Conservation (phyloP, 768 basidiomycete species). For the Fomitopsis serialis region DNA sequence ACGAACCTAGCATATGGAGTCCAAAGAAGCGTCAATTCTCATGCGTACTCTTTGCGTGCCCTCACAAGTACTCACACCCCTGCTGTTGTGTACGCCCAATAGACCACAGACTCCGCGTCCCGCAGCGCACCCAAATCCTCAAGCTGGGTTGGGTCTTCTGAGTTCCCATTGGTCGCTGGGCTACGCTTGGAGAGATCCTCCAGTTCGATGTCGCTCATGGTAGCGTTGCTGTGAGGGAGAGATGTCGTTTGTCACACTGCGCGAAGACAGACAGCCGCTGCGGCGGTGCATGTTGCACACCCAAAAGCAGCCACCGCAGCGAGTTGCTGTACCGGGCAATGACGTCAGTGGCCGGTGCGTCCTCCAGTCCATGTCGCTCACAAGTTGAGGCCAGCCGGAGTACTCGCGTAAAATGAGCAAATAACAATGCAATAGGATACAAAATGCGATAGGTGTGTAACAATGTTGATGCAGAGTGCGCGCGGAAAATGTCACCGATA, state of each 20-base stretch:
- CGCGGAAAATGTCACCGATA: conserved; percentile 1
- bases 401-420: neutral
- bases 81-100: conserved; percentile 37
- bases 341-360: too few relatives aligned
- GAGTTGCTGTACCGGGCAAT: too few relatives aligned
- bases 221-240: too few relatives aligned
- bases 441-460: neutral
- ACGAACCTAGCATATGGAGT: conserved; percentile 13
- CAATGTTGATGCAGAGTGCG: neutral
- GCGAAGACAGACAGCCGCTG: neutral
- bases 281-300: neutral
- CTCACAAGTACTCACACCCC: conserved; percentile 8
- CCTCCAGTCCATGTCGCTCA: too few relatives aligned
- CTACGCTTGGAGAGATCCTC: conserved; percentile 27
- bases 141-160: neutral
- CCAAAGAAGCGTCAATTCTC: conserved; percentile 17
- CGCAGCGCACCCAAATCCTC: neutral
- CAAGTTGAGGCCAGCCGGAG: neutral
- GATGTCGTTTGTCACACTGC: too few relatives aligned
- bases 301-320: too few relatives aligned
- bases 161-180: conserved; percentile 6
- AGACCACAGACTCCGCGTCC: conserved; percentile 24
- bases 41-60: conserved; percentile 1
- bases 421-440: neutral
- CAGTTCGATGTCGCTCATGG: conserved; percentile 35